These are phyloP conservation scores for Alternaria brassicae DNA, from an alignment of 2,329 filamentous ascomycete genomes.

Conservation along the genomic window DNA sequence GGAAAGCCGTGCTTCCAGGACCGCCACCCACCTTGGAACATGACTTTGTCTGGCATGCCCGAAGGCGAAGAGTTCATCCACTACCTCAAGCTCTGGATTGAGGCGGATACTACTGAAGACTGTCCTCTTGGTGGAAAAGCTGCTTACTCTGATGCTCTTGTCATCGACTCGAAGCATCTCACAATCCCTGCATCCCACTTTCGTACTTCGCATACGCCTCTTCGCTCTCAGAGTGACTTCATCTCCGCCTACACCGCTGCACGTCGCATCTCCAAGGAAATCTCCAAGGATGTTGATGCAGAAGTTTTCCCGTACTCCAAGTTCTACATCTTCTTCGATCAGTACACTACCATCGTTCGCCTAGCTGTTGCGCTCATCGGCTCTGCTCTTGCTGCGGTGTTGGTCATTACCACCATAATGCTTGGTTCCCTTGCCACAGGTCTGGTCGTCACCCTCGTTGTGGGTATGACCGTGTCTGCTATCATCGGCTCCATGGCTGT, in stretches of 20 bases:
- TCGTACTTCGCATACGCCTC: conserved; percentile 84
- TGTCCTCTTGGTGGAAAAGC: conserved; percentile 91
- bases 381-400: conserved; percentile 84
- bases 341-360: conserved; percentile 84
- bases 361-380: conserved; percentile 81
- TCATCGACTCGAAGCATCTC: conserved; percentile 71
- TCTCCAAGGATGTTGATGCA: conserved; percentile 73
- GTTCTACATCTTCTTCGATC: conserved; percentile 99
- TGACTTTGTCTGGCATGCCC: conserved; percentile 88
- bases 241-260: conserved; percentile 90
- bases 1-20: conserved; percentile 78
- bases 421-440: conserved; percentile 86
- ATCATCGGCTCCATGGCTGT: conserved; percentile 96
- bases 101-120: conserved; percentile 77
- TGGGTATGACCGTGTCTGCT: conserved; percentile 91
- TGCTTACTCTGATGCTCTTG: conserved; percentile 82
- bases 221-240: conserved; percentile 89
- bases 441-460: conserved; percentile 81
- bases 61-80: conserved; percentile 88
- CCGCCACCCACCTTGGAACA: conserved; percentile 84
- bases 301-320: conserved; percentile 96
- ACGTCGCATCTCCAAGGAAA: conserved; percentile 81
- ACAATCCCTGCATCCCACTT: conserved; percentile 87
- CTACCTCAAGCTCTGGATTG: conserved; percentile 84
- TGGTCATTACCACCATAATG: conserved; percentile 78